Evolutionary conservation across 129 eudicot species (phyloP).

Genomic region (Daucus carota): DNA sequence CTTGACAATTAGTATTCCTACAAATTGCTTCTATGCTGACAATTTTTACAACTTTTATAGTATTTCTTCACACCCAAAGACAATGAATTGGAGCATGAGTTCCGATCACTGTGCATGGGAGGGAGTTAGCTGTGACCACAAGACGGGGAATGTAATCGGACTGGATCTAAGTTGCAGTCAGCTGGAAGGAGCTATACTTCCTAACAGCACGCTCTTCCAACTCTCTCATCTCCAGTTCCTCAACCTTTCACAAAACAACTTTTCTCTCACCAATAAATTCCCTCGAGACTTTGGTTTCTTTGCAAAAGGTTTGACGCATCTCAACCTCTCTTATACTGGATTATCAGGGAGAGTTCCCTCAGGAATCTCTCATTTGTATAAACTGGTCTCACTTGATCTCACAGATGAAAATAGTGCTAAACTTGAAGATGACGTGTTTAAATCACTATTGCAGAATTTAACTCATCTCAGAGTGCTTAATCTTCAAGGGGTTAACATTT

Average conservation of each 20-base stretch:
- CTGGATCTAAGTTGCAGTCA: no score
- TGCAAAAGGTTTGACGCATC: constrained; percentile 18
- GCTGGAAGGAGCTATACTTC: no score
- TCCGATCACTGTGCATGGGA: no score
- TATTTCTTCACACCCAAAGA: no score
- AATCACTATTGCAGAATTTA: neutral
- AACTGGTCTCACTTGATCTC: constrained; percentile 11
- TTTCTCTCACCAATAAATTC: neutral
- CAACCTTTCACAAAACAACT: constrained; percentile 8
- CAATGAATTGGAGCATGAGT: no score
- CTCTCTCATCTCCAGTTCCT: neutral
- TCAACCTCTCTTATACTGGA: constrained; percentile 8
- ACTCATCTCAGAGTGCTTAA: constrained; percentile 17
- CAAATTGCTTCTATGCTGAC: no score
- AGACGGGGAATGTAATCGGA: no score
- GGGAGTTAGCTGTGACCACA: no score
- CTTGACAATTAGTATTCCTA: no score
- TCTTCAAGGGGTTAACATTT: constrained; percentile 3
- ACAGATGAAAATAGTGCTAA: no score
- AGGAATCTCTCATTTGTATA: constrained; percentile 5
- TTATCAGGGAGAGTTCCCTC: constrained; percentile 9
- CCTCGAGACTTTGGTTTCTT: constrained; percentile 7
- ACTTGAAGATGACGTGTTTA: no score
- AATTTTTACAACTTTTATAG: no score
- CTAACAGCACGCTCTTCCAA: constrained; percentile 2